These are phyloP conservation scores for Euphorbia lathyris DNA, from an alignment of 345 rosid genomes.

Conservation along the genomic window DNA sequence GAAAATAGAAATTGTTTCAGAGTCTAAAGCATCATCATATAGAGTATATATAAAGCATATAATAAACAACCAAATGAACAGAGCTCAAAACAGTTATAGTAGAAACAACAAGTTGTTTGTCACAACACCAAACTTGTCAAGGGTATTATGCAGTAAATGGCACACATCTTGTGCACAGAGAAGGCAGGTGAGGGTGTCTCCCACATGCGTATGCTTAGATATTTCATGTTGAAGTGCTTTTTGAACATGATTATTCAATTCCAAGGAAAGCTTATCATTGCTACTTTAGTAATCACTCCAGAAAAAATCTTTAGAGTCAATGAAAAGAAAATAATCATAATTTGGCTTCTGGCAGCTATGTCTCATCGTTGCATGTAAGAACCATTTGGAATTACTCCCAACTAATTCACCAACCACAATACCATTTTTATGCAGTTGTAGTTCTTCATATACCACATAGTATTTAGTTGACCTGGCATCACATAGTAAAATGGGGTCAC, in stretches of 20 bases:
- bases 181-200: background rate
- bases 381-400: background rate
- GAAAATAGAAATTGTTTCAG: background rate
- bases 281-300: background rate
- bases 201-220: background rate
- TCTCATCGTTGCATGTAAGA: background rate
- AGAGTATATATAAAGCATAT: background rate
- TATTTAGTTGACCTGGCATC: background rate
- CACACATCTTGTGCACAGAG: background rate
- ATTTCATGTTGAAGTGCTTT: background rate
- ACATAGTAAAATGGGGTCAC: background rate
- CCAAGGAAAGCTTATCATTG: background rate
- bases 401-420: background rate
- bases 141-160: background rate
- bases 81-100: background rate
- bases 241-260: background rate
- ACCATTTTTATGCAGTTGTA: background rate
- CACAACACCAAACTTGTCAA: background rate
- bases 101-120: background rate
- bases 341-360: background rate
- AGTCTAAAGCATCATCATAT: background rate
- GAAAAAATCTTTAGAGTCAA: background rate
- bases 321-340: background rate
- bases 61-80: background rate
- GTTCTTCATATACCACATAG: background rate